Conservation (phyloP, 345 rosid species). For the Bruguiera parviflora region DNA sequence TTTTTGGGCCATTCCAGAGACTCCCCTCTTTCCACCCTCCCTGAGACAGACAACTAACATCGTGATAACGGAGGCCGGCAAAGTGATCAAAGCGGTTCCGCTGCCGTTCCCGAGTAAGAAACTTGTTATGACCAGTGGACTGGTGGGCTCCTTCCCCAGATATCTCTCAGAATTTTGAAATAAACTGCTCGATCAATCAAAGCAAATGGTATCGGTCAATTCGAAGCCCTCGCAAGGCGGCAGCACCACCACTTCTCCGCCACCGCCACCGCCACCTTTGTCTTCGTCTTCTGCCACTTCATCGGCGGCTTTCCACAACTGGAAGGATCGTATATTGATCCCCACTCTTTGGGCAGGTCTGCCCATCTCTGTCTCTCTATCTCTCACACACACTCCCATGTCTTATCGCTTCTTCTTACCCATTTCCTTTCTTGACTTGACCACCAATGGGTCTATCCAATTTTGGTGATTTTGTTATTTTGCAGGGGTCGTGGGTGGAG, state of each 20-base stretch:
- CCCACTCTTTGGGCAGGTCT: constrained; percentile 69
- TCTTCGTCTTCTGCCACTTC: constrained; percentile 13
- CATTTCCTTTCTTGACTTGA: background rate
- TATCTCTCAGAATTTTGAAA: no score
- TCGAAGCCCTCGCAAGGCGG: constrained; percentile 7
- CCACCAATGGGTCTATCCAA: background rate
- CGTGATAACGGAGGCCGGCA: no score
- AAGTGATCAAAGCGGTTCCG: no score
- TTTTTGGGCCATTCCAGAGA: no score
- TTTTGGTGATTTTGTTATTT: background rate
- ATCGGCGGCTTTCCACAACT: constrained; percentile 34
- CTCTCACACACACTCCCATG: background rate
- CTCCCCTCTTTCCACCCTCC: no score
- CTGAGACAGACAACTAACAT: no score
- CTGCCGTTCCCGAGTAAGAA: no score
- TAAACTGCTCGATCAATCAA: no score
- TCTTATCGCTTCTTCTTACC: background rate
- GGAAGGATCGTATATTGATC: constrained; percentile 55
- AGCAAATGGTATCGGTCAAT: constrained; percentile 40
- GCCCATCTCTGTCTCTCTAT: background rate
- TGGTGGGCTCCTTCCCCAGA: no score
- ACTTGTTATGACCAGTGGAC: no score
- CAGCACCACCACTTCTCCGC: no score
- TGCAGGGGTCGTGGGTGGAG: constrained; percentile 66
- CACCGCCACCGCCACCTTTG: background rate